Evolutionary conservation across 176 grass and related monocot genomes (phyloP), one percentile per base, ranked within the genome.

Genomic region (Tillandsia fasciculata): DNA sequence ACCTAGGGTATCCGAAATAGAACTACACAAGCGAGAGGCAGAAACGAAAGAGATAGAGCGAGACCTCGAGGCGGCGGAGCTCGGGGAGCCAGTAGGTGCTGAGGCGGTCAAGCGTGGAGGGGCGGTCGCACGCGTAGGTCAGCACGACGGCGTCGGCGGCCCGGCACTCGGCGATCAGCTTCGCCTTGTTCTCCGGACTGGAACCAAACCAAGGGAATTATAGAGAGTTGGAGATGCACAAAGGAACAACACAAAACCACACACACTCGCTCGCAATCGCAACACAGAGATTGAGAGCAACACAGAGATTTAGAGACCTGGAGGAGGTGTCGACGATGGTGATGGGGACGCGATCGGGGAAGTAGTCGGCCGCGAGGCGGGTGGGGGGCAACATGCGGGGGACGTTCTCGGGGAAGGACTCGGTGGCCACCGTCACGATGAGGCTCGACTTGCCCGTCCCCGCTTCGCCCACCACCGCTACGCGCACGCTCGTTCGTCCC

Each of bases 401-500:
- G 5, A 86, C 87, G 70, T 93, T 88, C 67, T 86, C 90, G 11
- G 89, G 90, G 75, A 94, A 99, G 47, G 83, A 72, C 81, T 94
- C 90, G 64, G 90, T 93, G 72, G 94, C 84, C 49, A 97, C 69
- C 52, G 94, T 68, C 28, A 92, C 87, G 53, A 97, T 68, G 63
- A 97, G 84, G 71, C 84, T 97, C 70, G 94, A 97, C 84, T 97
- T 92, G 7, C 89, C 89, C 56, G 89, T 97, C 49, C 94, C 89
- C 1, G 72, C 64, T 29, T 97, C 94, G 27, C 94, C 89, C 71
- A 97, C 90, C 76, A 97, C 86, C 49, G 81, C 89, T 33, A 97
- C 77, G 64, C 89, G 89, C 8, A 97, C 86, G 76, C 79, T 86
- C 2, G 87, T 81, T 28, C 81, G 80, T 48, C 94, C 89, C 11